Percentiles rank a stretch among this genome's conserved stretches.
These are phyloP conservation scores for Fusarium piperis DNA, from an alignment of 2,329 filamentous ascomycete species.

Conservation along the genomic window DNA sequence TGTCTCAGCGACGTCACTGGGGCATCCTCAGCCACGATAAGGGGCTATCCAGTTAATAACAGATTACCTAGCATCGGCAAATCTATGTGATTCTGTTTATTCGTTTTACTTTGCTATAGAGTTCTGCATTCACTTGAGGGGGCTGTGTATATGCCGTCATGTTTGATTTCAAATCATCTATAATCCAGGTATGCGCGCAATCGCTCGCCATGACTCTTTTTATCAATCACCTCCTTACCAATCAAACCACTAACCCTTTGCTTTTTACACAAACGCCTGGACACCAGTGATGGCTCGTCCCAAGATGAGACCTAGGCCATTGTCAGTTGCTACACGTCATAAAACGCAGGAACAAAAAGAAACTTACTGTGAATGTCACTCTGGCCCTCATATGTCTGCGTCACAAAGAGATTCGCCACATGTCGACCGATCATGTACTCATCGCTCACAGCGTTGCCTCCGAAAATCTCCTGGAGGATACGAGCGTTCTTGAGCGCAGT, in stretches of 20 bases:
- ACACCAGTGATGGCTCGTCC: slow-evolving; percentile 77
- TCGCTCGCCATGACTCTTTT: slow-evolving; percentile 7
- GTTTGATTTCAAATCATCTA: slow-evolving; percentile 34
- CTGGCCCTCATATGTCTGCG: slow-evolving; percentile 97
- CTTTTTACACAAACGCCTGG: slow-evolving; percentile 76
- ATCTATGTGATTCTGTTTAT: background rate
- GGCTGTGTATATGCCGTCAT: background rate
- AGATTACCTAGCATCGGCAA: background rate
- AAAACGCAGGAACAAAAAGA: background rate
- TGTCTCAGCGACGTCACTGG: slow-evolving; percentile 18
- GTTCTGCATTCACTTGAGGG: background rate
- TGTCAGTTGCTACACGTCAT: slow-evolving; percentile 39
- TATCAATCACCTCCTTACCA: slow-evolving; percentile 20
- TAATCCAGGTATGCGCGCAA: slow-evolving; percentile 12
- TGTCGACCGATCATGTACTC: slow-evolving; percentile 96
- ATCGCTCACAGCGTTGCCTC: slow-evolving; percentile 97
- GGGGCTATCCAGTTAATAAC: background rate
- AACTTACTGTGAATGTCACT: slow-evolving; percentile 94
- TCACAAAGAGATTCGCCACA: slow-evolving; percentile 95
- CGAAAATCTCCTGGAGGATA: slow-evolving; percentile 91
- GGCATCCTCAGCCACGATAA: background rate
- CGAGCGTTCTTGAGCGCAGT: slow-evolving; percentile 82
- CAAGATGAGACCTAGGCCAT: slow-evolving; percentile 69
- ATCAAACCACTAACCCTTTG: background rate
- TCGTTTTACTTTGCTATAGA: background rate